Percentiles rank a stretch among this genome's conserved stretches.
These are phyloP conservation scores for Aspergillus spinulosporus DNA, from an alignment of 2,329 filamentous ascomycete genomes.

Conservation along the genomic window DNA sequence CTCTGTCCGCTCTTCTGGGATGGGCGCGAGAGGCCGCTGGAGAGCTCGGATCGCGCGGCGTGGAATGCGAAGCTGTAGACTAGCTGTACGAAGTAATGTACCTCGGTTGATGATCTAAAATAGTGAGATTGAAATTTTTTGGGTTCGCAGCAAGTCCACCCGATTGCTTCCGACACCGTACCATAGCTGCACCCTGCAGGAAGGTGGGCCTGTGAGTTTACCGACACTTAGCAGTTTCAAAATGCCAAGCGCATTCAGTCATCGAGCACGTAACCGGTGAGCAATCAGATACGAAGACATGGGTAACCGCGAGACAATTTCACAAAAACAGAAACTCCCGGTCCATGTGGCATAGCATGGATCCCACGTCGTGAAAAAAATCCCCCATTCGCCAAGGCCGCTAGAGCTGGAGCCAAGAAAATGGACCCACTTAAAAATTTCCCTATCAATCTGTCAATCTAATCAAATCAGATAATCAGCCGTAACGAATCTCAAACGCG, in stretches of 20 bases:
- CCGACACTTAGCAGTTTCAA: not conserved
- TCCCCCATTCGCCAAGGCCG: not conserved
- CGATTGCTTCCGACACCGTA: not conserved
- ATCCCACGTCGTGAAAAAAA: not conserved
- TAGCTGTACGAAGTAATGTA: not conserved
- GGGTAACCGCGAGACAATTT: not conserved
- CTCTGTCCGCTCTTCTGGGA: constrained; percentile 53
- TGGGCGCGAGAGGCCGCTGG: constrained; percentile 45
- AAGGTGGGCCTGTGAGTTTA: not conserved
- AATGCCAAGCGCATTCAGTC: not conserved
- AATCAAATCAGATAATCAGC: constrained; percentile 15
- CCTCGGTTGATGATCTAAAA: not conserved
- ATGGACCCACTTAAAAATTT: too few relatives aligned
- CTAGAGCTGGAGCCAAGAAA: not conserved
- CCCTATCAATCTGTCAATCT: constrained; percentile 19
- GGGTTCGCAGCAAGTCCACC: not conserved
- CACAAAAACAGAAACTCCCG: not conserved
- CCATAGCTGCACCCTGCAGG: not conserved
- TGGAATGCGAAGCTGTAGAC: constrained; percentile 50
- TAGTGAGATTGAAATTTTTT: not conserved
- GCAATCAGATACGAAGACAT: not conserved
- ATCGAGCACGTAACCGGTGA: not conserved
- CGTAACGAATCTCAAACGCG: not conserved
- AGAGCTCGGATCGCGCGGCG: constrained; percentile 47
- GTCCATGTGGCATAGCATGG: not conserved